A percentile compares a stretch with the other conserved stretches of the same genome.
Conservation (phyloP, 192 early-diverging fungal genomes). For the Podochytrium sp. region DNA sequence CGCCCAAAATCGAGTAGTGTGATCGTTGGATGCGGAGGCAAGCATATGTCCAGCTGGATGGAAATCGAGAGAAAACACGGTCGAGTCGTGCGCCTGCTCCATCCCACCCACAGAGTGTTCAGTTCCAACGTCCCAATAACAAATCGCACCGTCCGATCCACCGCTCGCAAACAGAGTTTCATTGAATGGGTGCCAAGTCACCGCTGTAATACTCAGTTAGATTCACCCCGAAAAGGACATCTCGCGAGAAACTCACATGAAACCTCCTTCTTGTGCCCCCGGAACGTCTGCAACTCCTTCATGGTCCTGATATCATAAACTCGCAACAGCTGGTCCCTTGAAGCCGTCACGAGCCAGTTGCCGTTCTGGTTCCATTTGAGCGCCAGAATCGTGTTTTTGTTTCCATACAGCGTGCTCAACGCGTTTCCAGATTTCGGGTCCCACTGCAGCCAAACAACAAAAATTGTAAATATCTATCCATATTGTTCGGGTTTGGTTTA, state of each 20-base stretch:
- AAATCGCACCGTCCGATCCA: constrained; percentile 84
- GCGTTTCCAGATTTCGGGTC: constrained; percentile 90
- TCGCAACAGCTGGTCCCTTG: constrained; percentile 88
- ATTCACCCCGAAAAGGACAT: constrained; percentile 13
- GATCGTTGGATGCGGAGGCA: constrained; percentile 93
- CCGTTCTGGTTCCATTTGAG: constrained; percentile 97
- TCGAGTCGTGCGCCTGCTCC: constrained; percentile 83
- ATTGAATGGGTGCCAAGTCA: constrained; percentile 95
- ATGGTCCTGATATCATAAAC: constrained; percentile 94
- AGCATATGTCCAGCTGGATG: constrained; percentile 96
- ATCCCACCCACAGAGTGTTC: constrained; percentile 55
- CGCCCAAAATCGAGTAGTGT: constrained; percentile 95
- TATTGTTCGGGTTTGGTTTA: not conserved
- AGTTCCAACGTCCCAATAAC: constrained; percentile 84
- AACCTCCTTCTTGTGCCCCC: constrained; percentile 88
- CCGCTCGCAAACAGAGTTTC: constrained; percentile 89
- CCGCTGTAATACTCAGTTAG: constrained; percentile 47
- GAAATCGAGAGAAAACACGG: constrained; percentile 96
- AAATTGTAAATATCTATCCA: not conserved
- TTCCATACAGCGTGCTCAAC: constrained; percentile 88
- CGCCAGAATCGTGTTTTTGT: constrained; percentile 90
- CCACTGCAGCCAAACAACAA: constrained; percentile 56
- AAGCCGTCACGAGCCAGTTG: constrained; percentile 91
- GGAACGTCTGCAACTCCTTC: constrained; percentile 85
- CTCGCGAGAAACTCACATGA: constrained; percentile 58